Conservation (phyloP, 148 eudicot species). For the Chenopodium quinoa region DNA sequence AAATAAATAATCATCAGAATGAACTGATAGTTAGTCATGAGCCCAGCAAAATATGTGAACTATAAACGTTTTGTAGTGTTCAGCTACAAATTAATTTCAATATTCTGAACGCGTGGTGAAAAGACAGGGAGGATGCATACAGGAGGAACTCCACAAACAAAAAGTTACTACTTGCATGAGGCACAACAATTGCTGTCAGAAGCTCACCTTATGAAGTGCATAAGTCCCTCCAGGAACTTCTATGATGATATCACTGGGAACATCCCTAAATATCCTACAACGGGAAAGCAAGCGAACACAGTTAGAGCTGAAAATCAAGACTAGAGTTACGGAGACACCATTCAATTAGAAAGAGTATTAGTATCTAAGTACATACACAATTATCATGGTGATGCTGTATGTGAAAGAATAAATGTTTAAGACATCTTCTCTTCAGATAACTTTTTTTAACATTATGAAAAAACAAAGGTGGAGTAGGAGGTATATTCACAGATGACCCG, state of each 20-base stretch:
- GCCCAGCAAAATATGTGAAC: neutral
- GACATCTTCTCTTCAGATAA: neutral
- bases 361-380: neutral
- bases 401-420: neutral
- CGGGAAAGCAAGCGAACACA: constrained; percentile 18
- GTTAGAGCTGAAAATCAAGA: neutral
- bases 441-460: neutral
- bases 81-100: neutral
- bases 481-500: neutral
- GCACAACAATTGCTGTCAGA: neutral
- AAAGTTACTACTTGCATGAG: neutral
- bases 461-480: neutral
- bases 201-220: constrained; percentile 81
- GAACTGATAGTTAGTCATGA: neutral
- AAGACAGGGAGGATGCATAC: neutral
- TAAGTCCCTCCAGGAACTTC: constrained; percentile 72
- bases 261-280: constrained; percentile 87
- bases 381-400: neutral
- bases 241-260: constrained; percentile 87
- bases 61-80: neutral
- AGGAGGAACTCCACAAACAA: neutral
- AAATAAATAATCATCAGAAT: neutral
- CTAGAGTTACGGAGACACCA: neutral
- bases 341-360: neutral
- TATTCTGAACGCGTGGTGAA: neutral